phyloP scores from a whole-genome alignment of 2,329 filamentous ascomycete species.

The Orbilia javanica region DNA sequence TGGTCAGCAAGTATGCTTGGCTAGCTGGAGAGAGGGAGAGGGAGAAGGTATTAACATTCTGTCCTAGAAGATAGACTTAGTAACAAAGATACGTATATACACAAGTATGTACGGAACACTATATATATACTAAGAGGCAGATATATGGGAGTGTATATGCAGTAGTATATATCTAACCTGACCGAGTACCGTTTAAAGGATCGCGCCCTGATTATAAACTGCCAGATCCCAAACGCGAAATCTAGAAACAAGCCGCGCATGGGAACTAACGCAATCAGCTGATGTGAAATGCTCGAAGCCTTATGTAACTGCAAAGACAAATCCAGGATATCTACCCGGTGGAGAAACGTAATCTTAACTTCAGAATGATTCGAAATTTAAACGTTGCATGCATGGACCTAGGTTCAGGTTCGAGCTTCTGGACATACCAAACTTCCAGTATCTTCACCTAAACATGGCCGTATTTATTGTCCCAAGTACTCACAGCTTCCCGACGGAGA shows the following conservation, averaged over 20 bases:
- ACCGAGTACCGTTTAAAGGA: not conserved
- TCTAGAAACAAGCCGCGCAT: not conserved
- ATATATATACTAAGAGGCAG: no score
- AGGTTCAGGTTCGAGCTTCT: not conserved
- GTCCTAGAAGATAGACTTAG: no score
- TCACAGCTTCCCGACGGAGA: not conserved
- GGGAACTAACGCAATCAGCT: not conserved
- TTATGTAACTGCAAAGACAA: not conserved
- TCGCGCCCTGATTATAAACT: not conserved
- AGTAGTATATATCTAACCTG: not conserved
- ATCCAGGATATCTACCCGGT: not conserved
- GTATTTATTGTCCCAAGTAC: not conserved
- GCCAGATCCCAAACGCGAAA: not conserved
- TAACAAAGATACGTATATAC: no score
- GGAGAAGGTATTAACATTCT: no score
- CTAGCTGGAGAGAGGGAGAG: no score
- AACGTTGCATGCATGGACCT: no score
- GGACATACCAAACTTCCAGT: no score
- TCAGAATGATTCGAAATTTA: no score
- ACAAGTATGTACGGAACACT: no score
- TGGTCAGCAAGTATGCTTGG: no score
- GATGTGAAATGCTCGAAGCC: not conserved
- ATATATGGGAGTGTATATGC: no score
- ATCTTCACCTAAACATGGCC: not conserved
- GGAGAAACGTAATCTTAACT: not conserved